A percentile compares a stretch with the other conserved stretches of the same genome.
phyloP scores from a whole-genome alignment of 257 asterid species.

The Petrea volubilis region DNA sequence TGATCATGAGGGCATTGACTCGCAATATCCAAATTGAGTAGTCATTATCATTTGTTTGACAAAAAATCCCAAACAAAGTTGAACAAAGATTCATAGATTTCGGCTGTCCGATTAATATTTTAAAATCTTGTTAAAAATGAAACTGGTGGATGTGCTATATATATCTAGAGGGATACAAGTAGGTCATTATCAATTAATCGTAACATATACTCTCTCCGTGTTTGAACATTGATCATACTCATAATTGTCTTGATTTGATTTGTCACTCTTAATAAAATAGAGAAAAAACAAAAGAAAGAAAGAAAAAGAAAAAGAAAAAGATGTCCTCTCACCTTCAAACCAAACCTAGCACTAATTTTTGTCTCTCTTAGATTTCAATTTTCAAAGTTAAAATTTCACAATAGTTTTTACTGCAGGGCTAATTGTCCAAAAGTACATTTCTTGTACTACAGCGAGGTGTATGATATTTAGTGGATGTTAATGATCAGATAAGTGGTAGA shows the following conservation, averaged over 20 bases:
- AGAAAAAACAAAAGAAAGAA: not conserved
- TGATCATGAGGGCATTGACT: conserved; percentile 14
- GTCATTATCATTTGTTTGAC: conserved; percentile 15
- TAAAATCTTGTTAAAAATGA: not conserved
- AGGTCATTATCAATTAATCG: not conserved
- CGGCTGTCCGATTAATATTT: conserved; percentile 17
- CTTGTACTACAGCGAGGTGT: not conserved
- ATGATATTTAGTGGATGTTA: not conserved
- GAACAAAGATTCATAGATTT: conserved; percentile 25
- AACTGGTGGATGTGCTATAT: not conserved
- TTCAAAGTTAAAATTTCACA: not conserved
- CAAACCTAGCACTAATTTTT: not conserved
- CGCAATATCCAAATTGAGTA: not conserved
- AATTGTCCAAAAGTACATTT: not conserved
- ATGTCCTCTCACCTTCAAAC: not conserved
- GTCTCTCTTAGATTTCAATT: not conserved
- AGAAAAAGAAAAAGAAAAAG: not conserved
- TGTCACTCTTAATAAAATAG: not conserved
- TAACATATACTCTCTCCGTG: not conserved
- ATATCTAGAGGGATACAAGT: not conserved
- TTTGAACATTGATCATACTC: not conserved
- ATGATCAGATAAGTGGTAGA: not conserved
- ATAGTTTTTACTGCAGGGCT: not conserved
- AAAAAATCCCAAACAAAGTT: not conserved
- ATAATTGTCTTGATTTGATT: not conserved